Evolutionary conservation across 2,329 filamentous ascomycete species (phyloP).

Genomic region (Talaromyces verruculosus): DNA sequence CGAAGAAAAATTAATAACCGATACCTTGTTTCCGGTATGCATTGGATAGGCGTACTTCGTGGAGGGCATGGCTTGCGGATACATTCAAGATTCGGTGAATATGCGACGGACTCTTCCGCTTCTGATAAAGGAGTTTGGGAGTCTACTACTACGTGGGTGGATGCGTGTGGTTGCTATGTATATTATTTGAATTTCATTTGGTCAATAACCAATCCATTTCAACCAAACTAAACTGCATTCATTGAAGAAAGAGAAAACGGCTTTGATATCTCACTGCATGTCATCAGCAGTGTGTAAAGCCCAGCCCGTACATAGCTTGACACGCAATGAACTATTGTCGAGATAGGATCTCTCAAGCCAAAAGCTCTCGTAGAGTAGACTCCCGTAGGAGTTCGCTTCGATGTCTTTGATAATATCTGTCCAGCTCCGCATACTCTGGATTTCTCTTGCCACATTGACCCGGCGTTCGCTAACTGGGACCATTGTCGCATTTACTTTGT

Average conservation of each 20-base stretch:
- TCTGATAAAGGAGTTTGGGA: constrained; percentile 4
- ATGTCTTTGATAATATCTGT: not conserved
- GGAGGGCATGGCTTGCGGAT: constrained; percentile 7
- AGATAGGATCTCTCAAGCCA: not conserved
- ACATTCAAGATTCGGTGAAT: constrained; percentile 3
- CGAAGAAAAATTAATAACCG: not conserved
- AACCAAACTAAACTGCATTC: not conserved
- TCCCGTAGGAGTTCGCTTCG: not conserved
- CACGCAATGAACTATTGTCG: not conserved
- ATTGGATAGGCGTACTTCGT: constrained; percentile 20
- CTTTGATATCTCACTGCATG: not conserved
- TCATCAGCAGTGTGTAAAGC: not conserved
- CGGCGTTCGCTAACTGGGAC: not conserved
- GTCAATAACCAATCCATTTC: not conserved
- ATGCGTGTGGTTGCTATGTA: constrained; percentile 2
- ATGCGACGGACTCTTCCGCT: constrained; percentile 1
- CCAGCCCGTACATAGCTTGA: not conserved
- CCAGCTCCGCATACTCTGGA: not conserved
- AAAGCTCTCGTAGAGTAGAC: too few species aligned
- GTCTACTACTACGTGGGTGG: constrained; percentile 6
- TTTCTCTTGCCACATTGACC: not conserved
- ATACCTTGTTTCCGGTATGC: constrained; percentile 10
- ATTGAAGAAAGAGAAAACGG: not conserved
- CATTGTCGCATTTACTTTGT: not conserved
- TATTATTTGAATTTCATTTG: not conserved